Evolutionary conservation across 352 stramenopile species (phyloP), one percentile per base, ranked within the genome.

Genomic region (Aphanomyces euteiches): DNA sequence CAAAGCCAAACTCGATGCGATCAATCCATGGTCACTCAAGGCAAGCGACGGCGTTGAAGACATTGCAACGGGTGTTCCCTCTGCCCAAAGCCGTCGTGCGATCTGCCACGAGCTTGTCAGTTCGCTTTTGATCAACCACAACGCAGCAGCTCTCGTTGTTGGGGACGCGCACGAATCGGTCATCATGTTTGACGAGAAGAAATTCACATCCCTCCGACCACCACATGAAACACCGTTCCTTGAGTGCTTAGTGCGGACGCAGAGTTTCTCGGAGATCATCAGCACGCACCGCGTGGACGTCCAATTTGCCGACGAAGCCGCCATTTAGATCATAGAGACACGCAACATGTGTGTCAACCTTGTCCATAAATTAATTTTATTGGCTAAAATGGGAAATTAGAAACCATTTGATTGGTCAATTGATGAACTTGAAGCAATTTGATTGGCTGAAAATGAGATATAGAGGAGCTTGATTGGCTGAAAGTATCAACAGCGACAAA

Each of bases 201-300:
- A 94, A 73, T 94, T 94, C 63, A 77, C 92, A 37, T 77, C 84
- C 17, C 84, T 81, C 38, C 81, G 81, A 53, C 75, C 79, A 0
- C 8, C 58, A 0, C 77, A 87, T 57, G 87, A 92, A 50, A 67
- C 76, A 61, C 69, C 73, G 5, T 94, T 92, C 72, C 90, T 90
- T 72, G 72, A 84, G 39, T 76, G 80, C 41, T 74, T 94, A 1
- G 74, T 94, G 59, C 83, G 87, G 7, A 84, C 87, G 17, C 87
- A 94, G 73, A 90, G 83, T 66, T 94, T 94, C 59, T 94, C 87
- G 4, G 87, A 94, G 74, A 87, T 93, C 59, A 78, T 92, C 13
- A 92, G 85, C 50, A 79, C 83, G 0, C 87, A 92, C 59, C 79
- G 85, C 38, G 92, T 92, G 45, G 79, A 92, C 59, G 78, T 40